phyloP scores from a whole-genome alignment of 768 basidiomycete genomes.

The Agrocybe pediades region DNA sequence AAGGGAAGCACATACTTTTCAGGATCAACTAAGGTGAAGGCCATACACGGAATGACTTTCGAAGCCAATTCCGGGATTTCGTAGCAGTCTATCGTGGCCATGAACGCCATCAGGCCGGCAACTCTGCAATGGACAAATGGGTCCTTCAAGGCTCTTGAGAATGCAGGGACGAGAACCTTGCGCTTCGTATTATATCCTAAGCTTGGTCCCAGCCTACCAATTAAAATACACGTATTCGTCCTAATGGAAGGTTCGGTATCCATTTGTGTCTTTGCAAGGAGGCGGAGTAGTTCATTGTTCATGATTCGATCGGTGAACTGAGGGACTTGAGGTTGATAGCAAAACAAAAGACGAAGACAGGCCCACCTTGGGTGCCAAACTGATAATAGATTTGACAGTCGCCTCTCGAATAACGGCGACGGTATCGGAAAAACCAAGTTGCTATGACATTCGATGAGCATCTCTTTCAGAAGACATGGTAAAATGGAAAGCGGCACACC shows the following conservation, averaged over 20 bases:
- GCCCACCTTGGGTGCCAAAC: constrained; percentile 81
- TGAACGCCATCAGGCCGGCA: constrained; percentile 93
- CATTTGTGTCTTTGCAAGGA: constrained; percentile 89
- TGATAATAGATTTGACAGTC: constrained; percentile 84
- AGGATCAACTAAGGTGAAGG: constrained; percentile 80
- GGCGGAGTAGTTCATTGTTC: constrained; percentile 94
- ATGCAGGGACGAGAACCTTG: constrained; percentile 97
- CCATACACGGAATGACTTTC: constrained; percentile 87
- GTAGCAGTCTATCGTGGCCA: constrained; percentile 91
- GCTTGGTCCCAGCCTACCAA: constrained; percentile 86
- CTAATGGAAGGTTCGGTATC: constrained; percentile 94
- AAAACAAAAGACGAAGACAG: neutral
- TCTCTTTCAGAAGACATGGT: neutral
- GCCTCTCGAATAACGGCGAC: constrained; percentile 94
- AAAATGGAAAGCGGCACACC: constrained; percentile 43
- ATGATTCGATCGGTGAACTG: constrained; percentile 89
- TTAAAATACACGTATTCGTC: constrained; percentile 95
- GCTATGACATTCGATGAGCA: constrained; percentile 44
- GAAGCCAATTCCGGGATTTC: constrained; percentile 85
- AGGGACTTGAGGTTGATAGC: constrained; percentile 4
- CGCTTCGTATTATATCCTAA: constrained; percentile 88
- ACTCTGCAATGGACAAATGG: constrained; percentile 90
- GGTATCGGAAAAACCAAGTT: constrained; percentile 95
- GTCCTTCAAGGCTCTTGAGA: constrained; percentile 87
- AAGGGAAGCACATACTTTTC: constrained; percentile 70